A percentile compares a stretch with the other conserved stretches of the same genome.
Evolutionary conservation across 768 basidiomycete species (phyloP).

Genomic region (Amanita phalloides): DNA sequence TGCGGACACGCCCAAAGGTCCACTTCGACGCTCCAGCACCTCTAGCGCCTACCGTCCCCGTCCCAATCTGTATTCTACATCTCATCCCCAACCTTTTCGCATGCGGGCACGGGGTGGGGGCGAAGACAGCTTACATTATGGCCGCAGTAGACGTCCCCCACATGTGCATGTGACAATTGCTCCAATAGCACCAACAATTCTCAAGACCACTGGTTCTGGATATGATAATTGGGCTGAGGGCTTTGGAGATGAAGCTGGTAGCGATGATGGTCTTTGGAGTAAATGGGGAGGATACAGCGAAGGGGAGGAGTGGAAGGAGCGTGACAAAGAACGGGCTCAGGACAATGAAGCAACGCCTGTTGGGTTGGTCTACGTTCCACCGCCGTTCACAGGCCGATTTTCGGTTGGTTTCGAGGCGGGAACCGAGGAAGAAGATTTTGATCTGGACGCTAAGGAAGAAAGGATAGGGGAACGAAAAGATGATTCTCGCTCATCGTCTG

Average conservation of each 20-base stretch:
- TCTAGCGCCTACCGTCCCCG: constrained; percentile 17
- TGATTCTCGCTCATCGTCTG: constrained; percentile 3
- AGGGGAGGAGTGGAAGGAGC: constrained; percentile 8
- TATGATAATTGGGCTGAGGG: constrained; percentile 37
- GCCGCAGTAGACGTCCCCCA: constrained; percentile 11
- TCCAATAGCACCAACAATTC: constrained; percentile 55
- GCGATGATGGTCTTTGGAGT: constrained; percentile 20
- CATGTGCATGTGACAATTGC: constrained; percentile 32
- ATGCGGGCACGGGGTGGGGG: constrained; percentile 8
- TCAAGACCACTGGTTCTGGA: constrained; percentile 64
- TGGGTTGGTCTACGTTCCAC: constrained; percentile 65
- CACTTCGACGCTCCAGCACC: constrained; percentile 11
- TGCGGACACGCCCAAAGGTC: background rate
- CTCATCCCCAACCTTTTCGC: constrained; percentile 15
- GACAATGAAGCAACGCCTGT: constrained; percentile 36
- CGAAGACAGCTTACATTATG: constrained; percentile 1
- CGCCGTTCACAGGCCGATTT: constrained; percentile 26
- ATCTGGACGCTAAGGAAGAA: constrained; percentile 15
- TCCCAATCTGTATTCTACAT: constrained; percentile 14
- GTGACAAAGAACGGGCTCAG: constrained; percentile 1
- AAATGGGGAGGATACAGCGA: constrained; percentile 12
- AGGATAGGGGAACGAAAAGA: constrained; percentile 9
- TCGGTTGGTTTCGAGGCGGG: constrained; percentile 14
- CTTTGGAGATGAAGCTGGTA: constrained; percentile 34
- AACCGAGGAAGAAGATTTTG: constrained; percentile 12